Evolutionary conservation across 2,329 filamentous ascomycete species (phyloP).

Genomic region (Colletotrichum tamarilloi): DNA sequence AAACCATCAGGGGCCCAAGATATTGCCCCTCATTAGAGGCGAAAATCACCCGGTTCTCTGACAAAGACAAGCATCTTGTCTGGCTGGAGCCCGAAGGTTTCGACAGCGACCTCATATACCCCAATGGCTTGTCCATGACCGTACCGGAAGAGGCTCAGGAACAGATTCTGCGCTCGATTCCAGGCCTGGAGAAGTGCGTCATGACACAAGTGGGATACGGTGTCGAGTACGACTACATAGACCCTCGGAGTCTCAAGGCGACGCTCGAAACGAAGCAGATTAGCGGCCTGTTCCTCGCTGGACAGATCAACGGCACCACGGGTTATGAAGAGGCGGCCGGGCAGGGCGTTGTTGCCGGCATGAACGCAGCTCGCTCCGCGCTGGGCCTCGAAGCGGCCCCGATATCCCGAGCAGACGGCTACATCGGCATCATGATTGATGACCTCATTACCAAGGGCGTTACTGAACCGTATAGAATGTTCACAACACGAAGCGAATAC

Average conservation of each 20-base stretch:
- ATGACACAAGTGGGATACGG: conserved; percentile 98
- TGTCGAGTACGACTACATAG: conserved; percentile 98
- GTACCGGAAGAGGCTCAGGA: conserved; percentile 90
- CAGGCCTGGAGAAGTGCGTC: conserved; percentile 85
- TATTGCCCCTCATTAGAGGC: conserved; percentile 97
- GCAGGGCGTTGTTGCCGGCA: conserved; percentile 91
- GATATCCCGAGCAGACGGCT: conserved; percentile 86
- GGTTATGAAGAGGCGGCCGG: conserved; percentile 98
- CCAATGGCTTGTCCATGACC: conserved; percentile 97
- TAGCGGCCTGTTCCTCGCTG: conserved; percentile 87
- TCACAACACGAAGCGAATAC: conserved; percentile 95
- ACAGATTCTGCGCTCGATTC: conserved; percentile 84
- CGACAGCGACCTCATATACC: conserved; percentile 89
- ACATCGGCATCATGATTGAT: conserved; percentile 99
- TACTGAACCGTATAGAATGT: conserved; percentile 97
- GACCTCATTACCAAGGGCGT: conserved; percentile 97
- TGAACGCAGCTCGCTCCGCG: conserved; percentile 89
- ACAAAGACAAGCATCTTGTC: conserved; percentile 86
- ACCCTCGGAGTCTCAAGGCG: conserved; percentile 87
- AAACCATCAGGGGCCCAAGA: conserved; percentile 91
- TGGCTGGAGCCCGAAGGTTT: conserved; percentile 99
- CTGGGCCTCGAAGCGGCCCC: conserved; percentile 72
- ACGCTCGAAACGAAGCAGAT: conserved; percentile 96
- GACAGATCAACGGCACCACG: conserved; percentile 98
- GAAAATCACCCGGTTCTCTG: conserved; percentile 88